These are phyloP conservation scores for Monosporascus sp. DNA, from an alignment of 2,329 filamentous ascomycete species.

Conservation along the genomic window DNA sequence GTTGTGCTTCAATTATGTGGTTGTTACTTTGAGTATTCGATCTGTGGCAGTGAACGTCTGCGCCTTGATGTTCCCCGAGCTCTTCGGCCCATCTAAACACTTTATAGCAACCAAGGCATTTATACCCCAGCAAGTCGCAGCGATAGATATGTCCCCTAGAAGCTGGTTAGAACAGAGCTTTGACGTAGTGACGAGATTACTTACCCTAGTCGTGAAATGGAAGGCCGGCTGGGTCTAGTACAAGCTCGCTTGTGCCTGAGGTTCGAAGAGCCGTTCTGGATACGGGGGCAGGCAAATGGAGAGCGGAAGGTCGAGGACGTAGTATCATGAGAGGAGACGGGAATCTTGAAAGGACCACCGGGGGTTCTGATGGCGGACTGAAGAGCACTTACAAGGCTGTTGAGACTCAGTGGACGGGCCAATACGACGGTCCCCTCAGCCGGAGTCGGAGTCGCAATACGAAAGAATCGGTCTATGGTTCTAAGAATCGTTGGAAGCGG, in stretches of 20 bases:
- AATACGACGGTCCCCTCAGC: no score
- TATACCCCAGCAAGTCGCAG: slow-evolving; percentile 1
- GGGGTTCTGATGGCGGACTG: no score
- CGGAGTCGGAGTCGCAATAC: no score
- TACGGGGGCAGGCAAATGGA: slow-evolving; percentile 4
- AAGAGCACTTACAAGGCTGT: no score
- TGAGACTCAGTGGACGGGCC: no score
- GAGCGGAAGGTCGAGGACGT: no score
- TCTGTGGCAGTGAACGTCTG: not conserved
- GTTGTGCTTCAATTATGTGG: slow-evolving; percentile 2
- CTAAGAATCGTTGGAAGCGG: no score
- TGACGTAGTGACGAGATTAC: not conserved
- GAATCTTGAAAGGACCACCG: no score
- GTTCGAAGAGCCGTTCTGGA: slow-evolving; percentile 2
- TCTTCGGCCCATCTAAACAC: not conserved
- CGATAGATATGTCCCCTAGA: slow-evolving; percentile 6
- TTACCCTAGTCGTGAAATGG: slow-evolving; percentile 3
- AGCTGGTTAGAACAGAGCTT: not conserved
- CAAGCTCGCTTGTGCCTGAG: slow-evolving; percentile 1
- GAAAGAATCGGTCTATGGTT: no score
- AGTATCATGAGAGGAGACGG: no score
- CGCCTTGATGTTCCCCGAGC: slow-evolving; percentile 2
- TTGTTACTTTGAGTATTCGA: not conserved
- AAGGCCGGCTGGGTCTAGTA: slow-evolving; percentile 1
- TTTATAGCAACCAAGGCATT: slow-evolving; percentile 2